Conservation (phyloP, 2,329 filamentous ascomycete species). For the Podosphaera aphanis region DNA sequence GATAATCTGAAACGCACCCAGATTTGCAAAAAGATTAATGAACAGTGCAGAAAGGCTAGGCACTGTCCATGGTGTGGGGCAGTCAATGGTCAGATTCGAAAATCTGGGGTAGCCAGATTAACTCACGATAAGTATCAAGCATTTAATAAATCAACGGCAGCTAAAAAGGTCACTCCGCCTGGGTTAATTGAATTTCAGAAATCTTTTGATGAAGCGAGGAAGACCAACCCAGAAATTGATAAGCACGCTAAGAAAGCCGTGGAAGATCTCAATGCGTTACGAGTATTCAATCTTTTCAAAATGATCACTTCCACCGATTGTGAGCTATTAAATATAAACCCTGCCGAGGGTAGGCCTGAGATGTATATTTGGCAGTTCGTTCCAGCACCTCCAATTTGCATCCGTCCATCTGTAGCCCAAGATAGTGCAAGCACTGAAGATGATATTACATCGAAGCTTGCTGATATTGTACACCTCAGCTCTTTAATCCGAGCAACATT, state of each 20-base stretch:
- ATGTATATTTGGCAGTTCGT: slow-evolving; percentile 97
- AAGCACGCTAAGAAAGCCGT: slow-evolving; percentile 80
- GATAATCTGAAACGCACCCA: slow-evolving; percentile 70
- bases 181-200: slow-evolving; percentile 69
- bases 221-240: slow-evolving; percentile 59
- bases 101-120: slow-evolving; percentile 78
- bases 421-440: slow-evolving; percentile 88
- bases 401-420: slow-evolving; percentile 80
- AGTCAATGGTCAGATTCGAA: slow-evolving; percentile 78
- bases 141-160: slow-evolving; percentile 71
- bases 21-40: slow-evolving; percentile 70
- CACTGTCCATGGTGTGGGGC: slow-evolving; percentile 58
- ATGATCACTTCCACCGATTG: slow-evolving; percentile 67
- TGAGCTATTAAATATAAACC: slow-evolving; percentile 73
- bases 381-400: slow-evolving; percentile 80
- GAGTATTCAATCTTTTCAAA: slow-evolving; percentile 78
- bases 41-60: slow-evolving; percentile 72
- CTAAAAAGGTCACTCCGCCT: slow-evolving; percentile 58
- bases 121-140: slow-evolving; percentile 78
- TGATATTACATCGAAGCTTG: slow-evolving; percentile 88
- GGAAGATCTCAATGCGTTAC: slow-evolving; percentile 78
- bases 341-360: slow-evolving; percentile 68
- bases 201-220: slow-evolving; percentile 61
- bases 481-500: slow-evolving; percentile 65
- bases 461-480: slow-evolving; percentile 85